Conservation (phyloP, 345 rosid species). For the Passiflora organensis region DNA sequence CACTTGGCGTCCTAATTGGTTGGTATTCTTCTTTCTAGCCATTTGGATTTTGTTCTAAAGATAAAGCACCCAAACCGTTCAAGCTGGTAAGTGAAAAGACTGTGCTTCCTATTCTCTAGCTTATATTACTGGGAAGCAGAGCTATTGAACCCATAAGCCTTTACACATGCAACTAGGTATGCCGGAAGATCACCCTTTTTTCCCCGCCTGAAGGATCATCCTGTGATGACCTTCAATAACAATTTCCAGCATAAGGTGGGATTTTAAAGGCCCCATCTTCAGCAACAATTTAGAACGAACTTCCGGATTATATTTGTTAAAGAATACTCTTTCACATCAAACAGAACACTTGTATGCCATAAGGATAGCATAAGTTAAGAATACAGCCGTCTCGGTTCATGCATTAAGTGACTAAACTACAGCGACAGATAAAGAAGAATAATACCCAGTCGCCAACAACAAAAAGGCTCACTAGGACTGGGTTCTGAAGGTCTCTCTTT, state of each 20-base stretch:
- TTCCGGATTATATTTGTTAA: no score
- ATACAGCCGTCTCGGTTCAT: background rate
- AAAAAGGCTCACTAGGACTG: constrained; percentile 80
- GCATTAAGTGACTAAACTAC: background rate
- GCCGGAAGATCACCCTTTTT: no score
- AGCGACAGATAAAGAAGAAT: background rate
- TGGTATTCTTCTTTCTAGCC: background rate
- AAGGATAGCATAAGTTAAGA: background rate
- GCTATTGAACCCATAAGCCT: no score
- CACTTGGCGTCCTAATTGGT: background rate
- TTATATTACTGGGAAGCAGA: background rate
- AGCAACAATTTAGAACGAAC: no score
- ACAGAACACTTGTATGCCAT: no score
- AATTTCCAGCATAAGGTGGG: no score
- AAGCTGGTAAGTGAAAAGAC: background rate
- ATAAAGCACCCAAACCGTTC: background rate
- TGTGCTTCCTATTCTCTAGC: background rate
- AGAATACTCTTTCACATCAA: no score
- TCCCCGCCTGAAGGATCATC: no score
- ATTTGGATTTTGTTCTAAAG: no score
- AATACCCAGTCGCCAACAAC: constrained; percentile 93
- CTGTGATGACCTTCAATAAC: no score
- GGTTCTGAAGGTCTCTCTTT: constrained; percentile 79
- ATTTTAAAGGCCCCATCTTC: no score
- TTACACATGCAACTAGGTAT: no score